These are phyloP conservation scores for Borealophlyctis nickersoniae DNA, from an alignment of 192 early-diverging fungal species.

Conservation along the genomic window DNA sequence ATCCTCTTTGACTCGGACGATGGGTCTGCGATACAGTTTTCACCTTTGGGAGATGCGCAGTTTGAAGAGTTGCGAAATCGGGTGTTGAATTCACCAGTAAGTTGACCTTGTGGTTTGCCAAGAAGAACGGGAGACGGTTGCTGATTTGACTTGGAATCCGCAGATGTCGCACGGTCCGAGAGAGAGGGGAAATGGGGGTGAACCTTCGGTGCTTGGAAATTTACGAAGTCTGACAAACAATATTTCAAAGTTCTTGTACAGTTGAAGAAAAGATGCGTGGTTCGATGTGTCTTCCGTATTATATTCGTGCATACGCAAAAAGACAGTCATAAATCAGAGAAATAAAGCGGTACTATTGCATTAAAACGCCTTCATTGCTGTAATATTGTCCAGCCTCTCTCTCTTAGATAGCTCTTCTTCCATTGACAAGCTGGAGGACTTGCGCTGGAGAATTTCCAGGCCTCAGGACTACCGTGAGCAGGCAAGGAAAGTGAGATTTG, in stretches of 20 bases:
- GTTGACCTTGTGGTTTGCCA: not conserved
- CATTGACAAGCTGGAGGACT: too few relatives aligned
- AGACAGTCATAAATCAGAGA: too few relatives aligned
- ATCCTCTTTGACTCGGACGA: conserved; percentile 55
- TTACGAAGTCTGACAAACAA: not conserved
- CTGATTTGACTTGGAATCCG: not conserved
- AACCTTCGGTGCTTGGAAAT: not conserved
- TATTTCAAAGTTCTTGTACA: not conserved
- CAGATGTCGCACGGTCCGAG: not conserved
- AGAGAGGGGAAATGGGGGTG: not conserved
- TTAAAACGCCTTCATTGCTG: too few relatives aligned
- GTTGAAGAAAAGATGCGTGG: too few relatives aligned
- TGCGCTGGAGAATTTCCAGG: too few relatives aligned
- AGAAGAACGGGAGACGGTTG: not conserved
- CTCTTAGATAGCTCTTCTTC: too few relatives aligned
- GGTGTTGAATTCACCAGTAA: not conserved
- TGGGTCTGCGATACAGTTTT: conserved; percentile 58
- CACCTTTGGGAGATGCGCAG: conserved; percentile 49
- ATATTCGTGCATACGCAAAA: too few relatives aligned
- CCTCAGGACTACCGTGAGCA: too few relatives aligned
- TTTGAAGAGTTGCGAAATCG: conserved; percentile 38
- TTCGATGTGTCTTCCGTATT: too few relatives aligned
- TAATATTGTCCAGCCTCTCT: too few relatives aligned
- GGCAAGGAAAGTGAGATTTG: too few relatives aligned
- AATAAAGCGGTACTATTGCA: too few relatives aligned